These are phyloP conservation scores for Skeletonema costatum DNA, from an alignment of 108 stramenopile species.

Conservation along the genomic window DNA sequence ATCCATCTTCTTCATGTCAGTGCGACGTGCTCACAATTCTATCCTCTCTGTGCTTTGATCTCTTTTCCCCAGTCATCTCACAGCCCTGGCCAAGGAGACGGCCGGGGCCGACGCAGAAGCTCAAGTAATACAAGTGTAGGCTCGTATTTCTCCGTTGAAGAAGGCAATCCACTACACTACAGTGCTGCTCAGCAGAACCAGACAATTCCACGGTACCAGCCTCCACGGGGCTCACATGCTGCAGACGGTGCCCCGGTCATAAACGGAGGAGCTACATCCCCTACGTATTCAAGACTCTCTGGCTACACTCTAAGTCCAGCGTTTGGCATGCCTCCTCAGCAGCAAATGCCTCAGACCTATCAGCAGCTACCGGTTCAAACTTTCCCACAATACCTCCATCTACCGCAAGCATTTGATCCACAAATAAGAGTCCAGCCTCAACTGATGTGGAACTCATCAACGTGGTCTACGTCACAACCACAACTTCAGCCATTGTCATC, in stretches of 20 bases:
- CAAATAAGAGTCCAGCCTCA: not conserved
- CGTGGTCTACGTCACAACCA: constrained; percentile 8
- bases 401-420: constrained; percentile 3
- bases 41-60: not conserved
- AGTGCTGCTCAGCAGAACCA: constrained; percentile 3
- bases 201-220: not conserved
- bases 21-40: not conserved
- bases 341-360: not conserved
- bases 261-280: constrained; percentile 15
- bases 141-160: not conserved
- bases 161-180: constrained; percentile 2
- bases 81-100: constrained; percentile 24
- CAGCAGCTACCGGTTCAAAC: not conserved
- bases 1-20: not conserved
- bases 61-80: constrained; percentile 2
- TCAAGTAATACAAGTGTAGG: constrained; percentile 1
- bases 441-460: not conserved
- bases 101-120: constrained; percentile 14
- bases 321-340: not conserved
- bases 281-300: constrained; percentile 12
- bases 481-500: constrained; percentile 9
- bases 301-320: constrained; percentile 4
- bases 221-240: not conserved
- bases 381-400: not conserved
- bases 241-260: constrained; percentile 4